Conservation (phyloP, 2,329 filamentous ascomycete species). For the Ascochyta koolunga region DNA sequence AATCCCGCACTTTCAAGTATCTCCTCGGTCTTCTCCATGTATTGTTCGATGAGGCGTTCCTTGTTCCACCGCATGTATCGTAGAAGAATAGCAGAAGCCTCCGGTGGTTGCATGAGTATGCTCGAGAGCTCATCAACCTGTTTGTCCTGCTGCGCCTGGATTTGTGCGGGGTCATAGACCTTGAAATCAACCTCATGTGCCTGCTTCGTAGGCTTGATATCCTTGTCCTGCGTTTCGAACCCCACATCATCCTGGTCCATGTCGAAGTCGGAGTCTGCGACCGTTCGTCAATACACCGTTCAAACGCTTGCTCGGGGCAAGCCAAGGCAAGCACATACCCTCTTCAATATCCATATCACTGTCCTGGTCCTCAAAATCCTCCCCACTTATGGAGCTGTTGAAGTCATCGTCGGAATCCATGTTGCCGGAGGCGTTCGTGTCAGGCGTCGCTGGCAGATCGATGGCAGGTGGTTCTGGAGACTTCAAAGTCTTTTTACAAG, state of each 20-base stretch:
- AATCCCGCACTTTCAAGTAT: conserved; percentile 86
- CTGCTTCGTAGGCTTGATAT: conserved; percentile 74
- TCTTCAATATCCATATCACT: conserved; percentile 66
- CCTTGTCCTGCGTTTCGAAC: conserved; percentile 69
- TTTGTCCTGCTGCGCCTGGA: conserved; percentile 82
- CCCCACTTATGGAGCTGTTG: conserved; percentile 82
- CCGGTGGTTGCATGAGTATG: conserved; percentile 86
- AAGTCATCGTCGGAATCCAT: conserved; percentile 98
- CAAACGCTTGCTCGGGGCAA: neutral
- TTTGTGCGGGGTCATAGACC: conserved; percentile 79
- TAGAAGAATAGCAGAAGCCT: conserved; percentile 88
- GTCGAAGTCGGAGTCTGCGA: conserved; percentile 57
- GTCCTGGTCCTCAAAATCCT: conserved; percentile 76
- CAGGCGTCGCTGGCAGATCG: conserved; percentile 41
- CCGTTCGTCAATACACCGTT: conserved; percentile 26
- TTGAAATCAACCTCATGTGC: conserved; percentile 85
- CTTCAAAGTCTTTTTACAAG: conserved; percentile 37
- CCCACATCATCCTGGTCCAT: conserved; percentile 66
- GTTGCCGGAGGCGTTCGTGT: conserved; percentile 51
- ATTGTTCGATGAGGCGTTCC: conserved; percentile 90
- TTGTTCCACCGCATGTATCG: conserved; percentile 95
- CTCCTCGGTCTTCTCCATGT: conserved; percentile 86
- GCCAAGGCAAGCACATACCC: conserved; percentile 36
- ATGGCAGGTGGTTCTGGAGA: conserved; percentile 23
- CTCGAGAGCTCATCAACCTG: conserved; percentile 90